Evolutionary conservation across 768 basidiomycete species (phyloP), one percentile per base, ranked within the genome.

Genomic region (Mycena olivaceomarginata): DNA sequence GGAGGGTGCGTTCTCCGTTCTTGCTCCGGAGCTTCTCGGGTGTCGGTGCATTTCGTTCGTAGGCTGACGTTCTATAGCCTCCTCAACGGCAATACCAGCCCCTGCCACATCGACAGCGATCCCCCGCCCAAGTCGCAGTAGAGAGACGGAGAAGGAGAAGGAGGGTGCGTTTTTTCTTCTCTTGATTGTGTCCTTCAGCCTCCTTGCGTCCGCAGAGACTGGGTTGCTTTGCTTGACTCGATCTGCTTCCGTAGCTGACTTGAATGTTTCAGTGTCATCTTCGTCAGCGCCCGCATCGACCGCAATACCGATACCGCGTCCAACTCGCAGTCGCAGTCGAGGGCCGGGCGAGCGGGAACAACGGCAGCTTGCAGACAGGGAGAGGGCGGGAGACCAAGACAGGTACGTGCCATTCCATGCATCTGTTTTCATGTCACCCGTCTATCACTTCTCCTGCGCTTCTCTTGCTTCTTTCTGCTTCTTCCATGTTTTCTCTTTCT

Each of bases 1-100:
- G 60, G 70, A 51, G 69, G 48, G 66, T 51, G 37, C 66, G 48
- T 67, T 39, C 51, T 45, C 22, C 13, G 18, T 66, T 66, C 45
- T 31, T 31, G 31, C 31, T 31, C 25, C 25, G 25, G 31, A 31
- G 31, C 31, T 31, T 31, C 31, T 31, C 4, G 31, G 31, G 31
- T 31, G 31, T 31, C 31, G 31, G 31, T 31, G 31, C 31, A 2
- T 31, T 31, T 31, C 31, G 31, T 31, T 31, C 31, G 31, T 31
- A 31, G 31, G 31, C 31, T 31, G 31, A 31, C 31, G 31, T 31
- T 31, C 31, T 31, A 3, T 31, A 31, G 31, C 31, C 31, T 31
- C 31, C 31, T 31, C 31, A 4, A 31, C 31, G 48, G 13, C 48
- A 20, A 51, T 6, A 51, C 16, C 48, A 5, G 18, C 5, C 13